phyloP scores from a whole-genome alignment of 345 rosid species.

The Eucalyptus coolabah region DNA sequence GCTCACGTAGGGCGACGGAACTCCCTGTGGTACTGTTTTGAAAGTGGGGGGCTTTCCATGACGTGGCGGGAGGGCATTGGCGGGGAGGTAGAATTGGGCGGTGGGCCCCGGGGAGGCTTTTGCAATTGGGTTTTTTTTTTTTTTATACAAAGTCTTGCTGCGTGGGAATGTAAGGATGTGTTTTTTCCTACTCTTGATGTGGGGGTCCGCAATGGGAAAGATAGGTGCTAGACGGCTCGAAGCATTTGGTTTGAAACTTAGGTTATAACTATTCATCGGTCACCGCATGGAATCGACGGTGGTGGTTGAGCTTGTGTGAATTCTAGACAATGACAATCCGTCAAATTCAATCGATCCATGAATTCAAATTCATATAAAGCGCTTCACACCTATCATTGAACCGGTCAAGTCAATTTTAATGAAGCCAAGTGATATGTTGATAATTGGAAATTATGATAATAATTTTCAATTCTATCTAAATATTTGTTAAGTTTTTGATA shows the following conservation, averaged over 20 bases:
- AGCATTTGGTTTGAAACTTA: neutral
- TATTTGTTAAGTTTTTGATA: neutral
- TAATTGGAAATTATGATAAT: neutral
- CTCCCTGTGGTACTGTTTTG: neutral
- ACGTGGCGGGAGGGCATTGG: neutral
- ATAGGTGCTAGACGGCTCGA: neutral
- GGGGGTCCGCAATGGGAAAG: neutral
- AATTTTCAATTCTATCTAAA: accelerated
- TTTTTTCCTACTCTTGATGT: neutral
- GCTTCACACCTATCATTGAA: neutral
- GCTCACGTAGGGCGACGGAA: neutral
- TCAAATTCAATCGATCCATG: neutral
- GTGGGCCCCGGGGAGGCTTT: neutral
- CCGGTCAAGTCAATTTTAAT: accelerated
- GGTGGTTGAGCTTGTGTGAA: neutral
- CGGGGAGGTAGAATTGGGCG: neutral
- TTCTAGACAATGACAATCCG: neutral
- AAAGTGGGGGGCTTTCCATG: neutral
- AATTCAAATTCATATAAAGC: neutral
- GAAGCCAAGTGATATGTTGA: neutral
- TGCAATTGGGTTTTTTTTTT: neutral
- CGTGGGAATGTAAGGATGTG: neutral
- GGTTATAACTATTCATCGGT: neutral
- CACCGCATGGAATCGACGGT: neutral
- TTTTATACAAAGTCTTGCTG: neutral